Base-by-base conservation (phyloP, 2,329 filamentous ascomycete species). In the Colletotrichum sp. region DNA sequence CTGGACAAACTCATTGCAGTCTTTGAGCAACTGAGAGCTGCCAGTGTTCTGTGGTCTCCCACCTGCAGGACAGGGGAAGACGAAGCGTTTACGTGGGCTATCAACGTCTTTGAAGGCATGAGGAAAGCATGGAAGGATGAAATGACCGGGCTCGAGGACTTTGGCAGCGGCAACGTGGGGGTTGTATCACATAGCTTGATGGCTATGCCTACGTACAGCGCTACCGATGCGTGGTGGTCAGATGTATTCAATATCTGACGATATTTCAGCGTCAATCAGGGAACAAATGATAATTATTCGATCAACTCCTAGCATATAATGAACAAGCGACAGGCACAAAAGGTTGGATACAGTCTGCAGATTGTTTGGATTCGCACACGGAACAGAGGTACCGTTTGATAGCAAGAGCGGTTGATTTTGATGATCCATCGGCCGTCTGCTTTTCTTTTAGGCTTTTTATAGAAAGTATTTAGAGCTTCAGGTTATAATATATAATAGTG, bases 281-380 rank as follows among this genome's bases (percentile, higher is more conserved):
- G 9, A 43, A 43, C 8, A 43, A n/a, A 10, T 0, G 16, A 43
- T 43, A n/a, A n/a, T 10, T 5, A 43, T 0, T n/a, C 0, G 10
- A 16, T 43, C 38, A 43, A 10, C 0, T 43, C 5, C 3, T 3
- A 43, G 38, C 1, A 8, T 8, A 8, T 8, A 2, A 5, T 38
- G 36, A 18, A 8, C 1, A 38, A 2, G 36, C 36, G 3, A 38
- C 15, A 38, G 16, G 0, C 15, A 38, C 15, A 16, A 18, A 38
- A 8, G 1, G 1, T 6, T 8, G 34, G 2, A 15, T 36, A 6
- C 13, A 36, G 15, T 38, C 15, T 38, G 36, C 36, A 2, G 18
- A 43, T 43, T 10, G 38, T 43, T 5, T n/a, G 38, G 0, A n/a
- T 43, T 10, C 38, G 38, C 18, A n/a, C 24, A 24, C 24, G 24